Percentiles rank a stretch among this genome's conserved stretches.
These are phyloP conservation scores for Ogataea nitratoaversa DNA, from an alignment of 805 yeast genomes.

Conservation along the genomic window DNA sequence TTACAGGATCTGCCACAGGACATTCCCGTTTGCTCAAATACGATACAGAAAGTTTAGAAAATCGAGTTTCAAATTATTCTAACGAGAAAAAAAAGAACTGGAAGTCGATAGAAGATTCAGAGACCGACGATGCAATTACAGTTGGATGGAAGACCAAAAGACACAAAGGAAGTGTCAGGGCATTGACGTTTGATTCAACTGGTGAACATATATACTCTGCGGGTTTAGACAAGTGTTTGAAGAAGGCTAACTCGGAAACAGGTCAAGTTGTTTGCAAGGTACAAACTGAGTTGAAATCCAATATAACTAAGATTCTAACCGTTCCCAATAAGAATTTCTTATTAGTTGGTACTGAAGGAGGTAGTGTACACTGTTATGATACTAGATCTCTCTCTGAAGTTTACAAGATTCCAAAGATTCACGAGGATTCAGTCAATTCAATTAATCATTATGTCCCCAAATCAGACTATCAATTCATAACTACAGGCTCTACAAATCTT, in stretches of 20 bases:
- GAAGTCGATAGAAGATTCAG: slow-evolving; percentile 31
- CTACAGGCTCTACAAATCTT: slow-evolving; percentile 79
- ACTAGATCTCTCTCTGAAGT: slow-evolving; percentile 44
- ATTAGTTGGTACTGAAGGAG: slow-evolving; percentile 64
- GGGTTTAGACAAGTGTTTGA: slow-evolving; percentile 78
- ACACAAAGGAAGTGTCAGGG: slow-evolving; percentile 85
- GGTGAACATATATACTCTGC: slow-evolving; percentile 61
- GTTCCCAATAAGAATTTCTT: slow-evolving; percentile 46
- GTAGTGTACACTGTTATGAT: slow-evolving; percentile 61
- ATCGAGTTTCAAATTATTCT: slow-evolving; percentile 10
- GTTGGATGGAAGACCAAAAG: slow-evolving; percentile 79
- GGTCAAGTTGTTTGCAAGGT: slow-evolving; percentile 71
- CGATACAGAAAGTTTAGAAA: slow-evolving; percentile 43
- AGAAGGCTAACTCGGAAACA: slow-evolving; percentile 62
- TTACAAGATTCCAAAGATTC: slow-evolving; percentile 50
- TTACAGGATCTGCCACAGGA: slow-evolving; percentile 81
- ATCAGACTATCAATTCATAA: slow-evolving; percentile 73
- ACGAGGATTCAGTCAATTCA: slow-evolving; percentile 74
- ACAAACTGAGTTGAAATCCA: slow-evolving; percentile 13
- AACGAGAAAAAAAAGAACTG: slow-evolving; percentile 26
- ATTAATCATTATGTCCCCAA: slow-evolving; percentile 65
- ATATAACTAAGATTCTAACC: slow-evolving; percentile 40
- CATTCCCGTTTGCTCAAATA: slow-evolving; percentile 61
- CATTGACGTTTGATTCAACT: slow-evolving; percentile 59
- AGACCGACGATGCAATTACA: slow-evolving; percentile 25